A percentile compares a stretch with the other conserved stretches of the same genome.
phyloP scores from a whole-genome alignment of 495 filamentous ascomycete genomes.

The Bacidia gigantensis region DNA sequence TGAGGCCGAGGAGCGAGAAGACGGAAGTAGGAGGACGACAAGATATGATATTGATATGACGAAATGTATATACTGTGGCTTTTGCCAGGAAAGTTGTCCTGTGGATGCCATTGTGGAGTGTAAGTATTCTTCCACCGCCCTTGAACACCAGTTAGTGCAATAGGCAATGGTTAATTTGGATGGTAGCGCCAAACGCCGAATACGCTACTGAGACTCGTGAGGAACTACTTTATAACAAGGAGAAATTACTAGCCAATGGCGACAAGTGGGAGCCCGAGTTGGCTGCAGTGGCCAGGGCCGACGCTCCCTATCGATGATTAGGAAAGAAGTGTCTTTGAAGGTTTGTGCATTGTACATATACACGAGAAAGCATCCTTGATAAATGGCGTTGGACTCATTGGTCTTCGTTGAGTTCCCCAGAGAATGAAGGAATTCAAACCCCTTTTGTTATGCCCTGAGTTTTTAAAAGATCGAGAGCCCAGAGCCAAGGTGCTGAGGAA shows the following conservation, averaged over 20 bases:
- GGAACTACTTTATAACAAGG: conserved; percentile 97
- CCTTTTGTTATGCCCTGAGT: no score
- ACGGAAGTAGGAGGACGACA: conserved; percentile 86
- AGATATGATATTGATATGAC: conserved; percentile 99
- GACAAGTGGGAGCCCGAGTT: conserved; percentile 99
- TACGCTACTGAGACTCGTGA: conserved; percentile 96
- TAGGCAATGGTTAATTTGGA: neutral
- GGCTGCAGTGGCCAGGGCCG: conserved; percentile 77
- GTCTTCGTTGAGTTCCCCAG: no score
- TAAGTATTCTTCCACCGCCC: conserved; percentile 24
- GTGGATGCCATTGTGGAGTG: conserved; percentile 96
- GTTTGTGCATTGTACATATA: neutral
- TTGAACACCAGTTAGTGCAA: no score
- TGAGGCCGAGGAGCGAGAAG: conserved; percentile 93
- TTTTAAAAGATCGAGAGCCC: no score
- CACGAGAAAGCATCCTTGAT: neutral
- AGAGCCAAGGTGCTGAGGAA: no score
- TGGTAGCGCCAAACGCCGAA: conserved; percentile 74
- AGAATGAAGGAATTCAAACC: no score
- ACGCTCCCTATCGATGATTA: conserved; percentile 72
- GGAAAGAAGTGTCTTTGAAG: neutral
- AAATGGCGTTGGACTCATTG: neutral
- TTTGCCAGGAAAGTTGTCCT: conserved; percentile 97
- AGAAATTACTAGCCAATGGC: conserved; percentile 77
- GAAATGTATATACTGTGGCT: conserved; percentile 99